phyloP scores from a whole-genome alignment of 306 rosid species.

The Vachellia pachyceras region DNA sequence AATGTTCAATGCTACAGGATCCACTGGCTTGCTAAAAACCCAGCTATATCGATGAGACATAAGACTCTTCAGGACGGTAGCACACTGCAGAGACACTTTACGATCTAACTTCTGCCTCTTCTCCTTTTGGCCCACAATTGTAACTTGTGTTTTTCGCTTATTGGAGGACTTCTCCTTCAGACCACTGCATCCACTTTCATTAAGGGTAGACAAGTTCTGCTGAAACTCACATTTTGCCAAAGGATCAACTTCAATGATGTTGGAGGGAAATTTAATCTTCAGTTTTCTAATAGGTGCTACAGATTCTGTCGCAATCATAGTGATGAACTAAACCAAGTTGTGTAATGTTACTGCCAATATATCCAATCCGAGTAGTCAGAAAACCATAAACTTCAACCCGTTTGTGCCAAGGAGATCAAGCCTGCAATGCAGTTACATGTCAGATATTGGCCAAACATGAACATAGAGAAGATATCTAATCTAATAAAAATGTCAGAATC shows the following conservation, averaged over 20 bases:
- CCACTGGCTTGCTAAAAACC: conserved; percentile 67
- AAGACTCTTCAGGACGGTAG: conserved; percentile 51
- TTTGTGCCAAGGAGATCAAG: neutral
- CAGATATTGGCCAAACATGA: neutral
- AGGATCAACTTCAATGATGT: conserved; percentile 48
- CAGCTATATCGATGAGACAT: conserved; percentile 54
- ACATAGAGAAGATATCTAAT: neutral
- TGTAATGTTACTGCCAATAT: neutral
- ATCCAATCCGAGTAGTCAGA: neutral
- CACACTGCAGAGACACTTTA: conserved; percentile 44
- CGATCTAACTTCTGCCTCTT: conserved; percentile 69
- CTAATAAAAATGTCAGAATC: neutral
- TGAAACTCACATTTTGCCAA: conserved; percentile 34
- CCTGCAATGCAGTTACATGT: neutral
- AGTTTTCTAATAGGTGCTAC: conserved; percentile 49
- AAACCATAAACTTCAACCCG: neutral
- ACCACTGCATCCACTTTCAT: conserved; percentile 16
- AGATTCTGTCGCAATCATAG: conserved; percentile 61
- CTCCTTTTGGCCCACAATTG: conserved; percentile 45
- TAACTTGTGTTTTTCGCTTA: conserved; percentile 47
- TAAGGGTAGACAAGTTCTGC: conserved; percentile 28
- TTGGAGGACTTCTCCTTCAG: conserved; percentile 37
- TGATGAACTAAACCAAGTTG: neutral
- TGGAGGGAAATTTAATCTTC: conserved; percentile 56
- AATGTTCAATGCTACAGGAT: conserved; percentile 61